Evolutionary conservation across 2,329 filamentous ascomycete genomes (phyloP), one percentile per base, ranked within the genome.

Genomic region (Botrytis paeoniae): DNA sequence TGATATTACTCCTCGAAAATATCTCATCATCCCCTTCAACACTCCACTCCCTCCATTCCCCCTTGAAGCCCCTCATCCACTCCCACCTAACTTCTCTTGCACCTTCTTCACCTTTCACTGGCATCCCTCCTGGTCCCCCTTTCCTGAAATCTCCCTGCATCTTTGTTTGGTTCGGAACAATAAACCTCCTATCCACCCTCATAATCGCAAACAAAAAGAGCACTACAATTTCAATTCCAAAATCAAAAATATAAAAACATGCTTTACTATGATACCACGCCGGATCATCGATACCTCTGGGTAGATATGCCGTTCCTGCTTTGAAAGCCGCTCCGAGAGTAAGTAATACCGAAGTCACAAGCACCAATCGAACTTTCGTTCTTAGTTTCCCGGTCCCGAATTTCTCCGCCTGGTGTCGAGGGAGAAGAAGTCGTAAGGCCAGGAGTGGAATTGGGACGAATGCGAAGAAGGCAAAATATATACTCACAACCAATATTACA

Each of bases 201-300:
- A 86, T 81, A n/a, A 92, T 78, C 0, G 90, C 86, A 82, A 93
- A 95, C 14, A 90, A 82, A 66, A 86, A 87, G 6, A 95, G 86
- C 51, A 93, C 89, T 39, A 91, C 78, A 60, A 94, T 83, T 81
- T 97, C 94, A 45, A 94, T 85, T n/a, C 83, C 84, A 79, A 92
- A 96, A 83, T 93, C 92, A 83, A 95, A 93, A 78, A 89, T 83
- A 83, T 95, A 97, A 84, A 93, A 97, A 77, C 87, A 88, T 1
- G 89, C 87, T 80, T 91, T 92, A 79, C 83, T 84, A 78, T 93
- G 87, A 45, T 77, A 74, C 60, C 71, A 73, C 0, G 70, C 73
- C 7, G 76, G 74, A 16, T 64, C 45, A 16, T 74, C 41, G 7
- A 45, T 61, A 1, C 9, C 3, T 39, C 61, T 41, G 3, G 61